Base-by-base conservation (phyloP, 2,329 filamentous ascomycete genomes). In the Aspergillus caelatus region DNA sequence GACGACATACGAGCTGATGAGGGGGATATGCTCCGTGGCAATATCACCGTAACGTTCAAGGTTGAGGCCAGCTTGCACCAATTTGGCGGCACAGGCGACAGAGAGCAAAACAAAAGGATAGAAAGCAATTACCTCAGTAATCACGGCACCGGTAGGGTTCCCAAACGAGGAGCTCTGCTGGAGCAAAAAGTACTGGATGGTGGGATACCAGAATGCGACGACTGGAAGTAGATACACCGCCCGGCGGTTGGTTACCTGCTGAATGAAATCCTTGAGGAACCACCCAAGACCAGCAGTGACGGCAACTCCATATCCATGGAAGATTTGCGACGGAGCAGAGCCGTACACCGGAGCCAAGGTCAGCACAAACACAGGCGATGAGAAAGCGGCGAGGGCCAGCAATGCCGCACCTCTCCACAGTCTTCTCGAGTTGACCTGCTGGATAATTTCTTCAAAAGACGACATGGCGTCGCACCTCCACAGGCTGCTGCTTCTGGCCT, bases 291-390 rank as follows among this genome's bases (percentile, higher is more conserved):
- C 89, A 65, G 88, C 87, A 32, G 87, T 88, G 4, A 86, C 80
- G 70, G 88, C 88, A 66, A 93, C 81, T 64, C 88, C 84, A 73
- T 86, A 85, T 58, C 84, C 80, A 75, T 97, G 94, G 76, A 89
- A 91, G 68, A 90, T 82, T 1, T 87, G 85, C 0, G 93, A 84
- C 1, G 94, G 91, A 43, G 96, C 91, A 19, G 89, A 88, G 58
- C 95, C 95, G 78, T 96, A 98, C 12, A 96, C 91, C 2, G 95
- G 95, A 23, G 93, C 91, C 39, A 98, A 83, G 45, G 87, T 89
- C 66, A 93, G 83, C 74, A 92, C 88, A 39, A 80, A 81, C 28
- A 81, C 69, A 36, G 76, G 75, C 6, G 80, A 80, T 64, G 76
- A 81, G 39, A 75, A 71, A 1, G 78, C 79, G 21, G 76, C 72